Percentiles rank a stretch among this genome's conserved stretches.
These are phyloP conservation scores for Kandelia obovata DNA, from an alignment of 345 rosid genomes.

Conservation along the genomic window DNA sequence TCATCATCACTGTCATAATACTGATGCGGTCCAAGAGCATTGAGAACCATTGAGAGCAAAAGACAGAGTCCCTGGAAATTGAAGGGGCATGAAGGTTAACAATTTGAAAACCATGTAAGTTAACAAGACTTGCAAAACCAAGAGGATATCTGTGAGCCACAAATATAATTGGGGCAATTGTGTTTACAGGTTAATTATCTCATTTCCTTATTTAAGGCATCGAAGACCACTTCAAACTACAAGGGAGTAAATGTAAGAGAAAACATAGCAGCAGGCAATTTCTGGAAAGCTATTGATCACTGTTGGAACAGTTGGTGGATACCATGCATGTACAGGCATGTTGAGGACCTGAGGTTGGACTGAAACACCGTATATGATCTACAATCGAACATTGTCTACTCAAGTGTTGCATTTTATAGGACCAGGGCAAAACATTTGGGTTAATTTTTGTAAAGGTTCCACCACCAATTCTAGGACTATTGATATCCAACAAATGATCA, in stretches of 20 bases:
- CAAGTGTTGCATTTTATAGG: too few relatives aligned
- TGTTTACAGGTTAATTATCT: not conserved
- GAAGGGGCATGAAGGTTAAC: conserved; percentile 5
- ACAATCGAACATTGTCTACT: too few relatives aligned
- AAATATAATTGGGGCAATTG: not conserved
- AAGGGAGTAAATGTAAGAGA: too few relatives aligned
- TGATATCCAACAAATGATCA: not conserved
- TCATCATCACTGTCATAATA: conserved; percentile 81
- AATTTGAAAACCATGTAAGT: not conserved
- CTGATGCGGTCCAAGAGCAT: conserved; percentile 68
- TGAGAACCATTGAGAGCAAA: conserved; percentile 61
- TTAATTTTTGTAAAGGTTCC: not conserved
- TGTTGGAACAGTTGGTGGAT: not conserved
- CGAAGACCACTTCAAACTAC: not conserved
- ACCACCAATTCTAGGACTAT: too few relatives aligned
- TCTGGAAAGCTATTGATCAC: not conserved
- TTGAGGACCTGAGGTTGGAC: not conserved
- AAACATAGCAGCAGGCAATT: not conserved
- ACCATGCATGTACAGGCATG: not conserved
- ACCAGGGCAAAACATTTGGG: too few relatives aligned
- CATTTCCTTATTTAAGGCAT: conserved; percentile 2
- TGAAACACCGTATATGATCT: not conserved
- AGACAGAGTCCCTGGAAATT: conserved; percentile 57
- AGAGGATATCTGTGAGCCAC: not conserved
- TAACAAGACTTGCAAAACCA: conserved; percentile 3